Conservation (phyloP, 768 basidiomycete genomes). For the Boletus subparvulus region DNA sequence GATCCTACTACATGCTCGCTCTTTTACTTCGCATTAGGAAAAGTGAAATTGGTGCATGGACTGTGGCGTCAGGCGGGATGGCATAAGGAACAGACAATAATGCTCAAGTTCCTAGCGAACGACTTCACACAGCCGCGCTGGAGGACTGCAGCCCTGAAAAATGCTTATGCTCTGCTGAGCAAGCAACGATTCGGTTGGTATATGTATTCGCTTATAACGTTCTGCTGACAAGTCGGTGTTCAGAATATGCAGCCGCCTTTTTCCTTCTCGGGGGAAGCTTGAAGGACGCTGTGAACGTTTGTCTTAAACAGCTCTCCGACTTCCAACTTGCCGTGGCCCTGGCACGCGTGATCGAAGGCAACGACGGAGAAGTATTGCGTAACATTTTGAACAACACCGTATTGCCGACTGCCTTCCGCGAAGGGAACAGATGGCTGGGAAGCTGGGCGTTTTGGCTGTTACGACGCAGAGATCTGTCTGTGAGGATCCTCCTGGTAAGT, state of each 20-base stretch:
- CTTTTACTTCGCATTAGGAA: slow-evolving; percentile 93
- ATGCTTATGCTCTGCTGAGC: slow-evolving; percentile 87
- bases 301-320: slow-evolving; percentile 82
- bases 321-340: slow-evolving; percentile 88
- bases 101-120: slow-evolving; percentile 91
- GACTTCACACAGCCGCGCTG: slow-evolving; percentile 83
- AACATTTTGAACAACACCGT: slow-evolving; percentile 73
- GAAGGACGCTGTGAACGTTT: slow-evolving; percentile 90
- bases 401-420: slow-evolving; percentile 78
- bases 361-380: slow-evolving; percentile 74
- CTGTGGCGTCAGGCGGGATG: slow-evolving; percentile 95
- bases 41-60: slow-evolving; percentile 88
- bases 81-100: slow-evolving; percentile 85
- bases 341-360: slow-evolving; percentile 80
- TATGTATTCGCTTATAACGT: neutral
- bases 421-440: slow-evolving; percentile 90
- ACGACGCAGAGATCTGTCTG: slow-evolving; percentile 82
- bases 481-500: slow-evolving; percentile 85
- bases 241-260: slow-evolving; percentile 98
- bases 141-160: slow-evolving; percentile 93
- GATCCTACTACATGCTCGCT: slow-evolving; percentile 90
- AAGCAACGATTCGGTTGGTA: slow-evolving; percentile 88
- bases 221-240: slow-evolving; percentile 2
- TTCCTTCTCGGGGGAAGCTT: slow-evolving; percentile 88
- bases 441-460: slow-evolving; percentile 98